phyloP scores from a whole-genome alignment of 78 protist genomes.

The Thecamonas trahens region DNA sequence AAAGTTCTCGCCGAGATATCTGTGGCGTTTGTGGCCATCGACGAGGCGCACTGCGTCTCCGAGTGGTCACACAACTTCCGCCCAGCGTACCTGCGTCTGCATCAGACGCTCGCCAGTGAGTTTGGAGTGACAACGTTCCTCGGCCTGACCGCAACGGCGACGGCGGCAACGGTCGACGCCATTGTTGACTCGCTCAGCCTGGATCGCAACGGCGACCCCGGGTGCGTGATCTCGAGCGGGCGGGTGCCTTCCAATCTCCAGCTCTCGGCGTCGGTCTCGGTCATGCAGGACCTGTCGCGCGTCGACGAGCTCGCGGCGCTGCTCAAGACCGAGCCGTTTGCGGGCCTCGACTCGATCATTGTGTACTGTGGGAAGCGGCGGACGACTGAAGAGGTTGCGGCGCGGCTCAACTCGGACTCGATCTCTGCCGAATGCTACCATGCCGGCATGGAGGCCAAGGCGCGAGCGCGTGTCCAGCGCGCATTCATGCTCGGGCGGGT shows the following conservation, averaged over 20 bases:
- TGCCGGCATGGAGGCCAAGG: neutral
- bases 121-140: constrained; percentile 13
- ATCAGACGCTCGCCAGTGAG: neutral
- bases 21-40: constrained; percentile 49
- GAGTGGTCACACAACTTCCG: constrained; percentile 83
- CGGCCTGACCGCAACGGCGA: constrained; percentile 55
- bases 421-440: neutral
- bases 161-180: neutral
- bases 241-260: constrained; percentile 4
- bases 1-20: too few species aligned
- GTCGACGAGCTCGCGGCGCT: neutral
- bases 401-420: neutral
- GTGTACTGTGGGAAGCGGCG: neutral
- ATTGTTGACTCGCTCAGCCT: neutral
- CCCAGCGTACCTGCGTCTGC: constrained; percentile 28
- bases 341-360: neutral
- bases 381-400: neutral
- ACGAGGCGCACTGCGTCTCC: constrained; percentile 78
- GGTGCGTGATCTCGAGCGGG: neutral
- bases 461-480: neutral
- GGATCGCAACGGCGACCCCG: neutral
- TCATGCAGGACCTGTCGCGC: neutral
- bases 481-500: neutral
- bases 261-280: neutral
- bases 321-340: too few species aligned